Percentiles rank a stretch among this genome's conserved stretches.
Conservation (phyloP, 495 filamentous ascomycete genomes). For the Talaromyces trachyspermus region DNA sequence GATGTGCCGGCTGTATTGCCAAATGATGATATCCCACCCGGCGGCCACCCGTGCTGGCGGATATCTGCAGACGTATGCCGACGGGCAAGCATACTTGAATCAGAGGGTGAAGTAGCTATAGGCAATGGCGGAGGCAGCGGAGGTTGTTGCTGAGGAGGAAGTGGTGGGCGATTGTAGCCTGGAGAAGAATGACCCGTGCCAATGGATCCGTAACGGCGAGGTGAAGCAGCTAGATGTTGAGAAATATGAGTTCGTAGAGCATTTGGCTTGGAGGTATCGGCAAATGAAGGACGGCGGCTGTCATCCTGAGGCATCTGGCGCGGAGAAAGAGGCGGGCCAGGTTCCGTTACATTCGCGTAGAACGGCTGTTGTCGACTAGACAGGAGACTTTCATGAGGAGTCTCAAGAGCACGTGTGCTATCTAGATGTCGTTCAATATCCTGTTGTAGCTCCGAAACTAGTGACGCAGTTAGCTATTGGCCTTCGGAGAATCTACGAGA, state of each 20-base stretch:
- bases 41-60: slow-evolving; percentile 79
- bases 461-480: slow-evolving; percentile 3
- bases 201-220: slow-evolving; percentile 80
- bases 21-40: slow-evolving; percentile 61
- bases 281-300: slow-evolving; percentile 55
- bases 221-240: slow-evolving; percentile 67
- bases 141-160: slow-evolving; percentile 58
- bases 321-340: slow-evolving; percentile 79
- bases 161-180: slow-evolving; percentile 55
- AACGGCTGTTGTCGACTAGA: slow-evolving; percentile 63
- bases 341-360: slow-evolving; percentile 64
- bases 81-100: slow-evolving; percentile 57
- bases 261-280: slow-evolving; percentile 18
- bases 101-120: slow-evolving; percentile 64
- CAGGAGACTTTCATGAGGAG: slow-evolving; percentile 67
- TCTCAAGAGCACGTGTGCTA: slow-evolving; percentile 60
- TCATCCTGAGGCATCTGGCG: slow-evolving; percentile 86
- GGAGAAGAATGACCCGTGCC: slow-evolving; percentile 66
- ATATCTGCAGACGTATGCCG: slow-evolving; percentile 97
- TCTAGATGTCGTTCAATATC: slow-evolving; percentile 84
- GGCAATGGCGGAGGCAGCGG: slow-evolving; percentile 70
- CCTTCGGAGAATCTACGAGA: neutral
- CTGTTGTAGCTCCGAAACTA: slow-evolving; percentile 72
- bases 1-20: slow-evolving; percentile 58
- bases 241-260: slow-evolving; percentile 65